Evolutionary conservation across 2,329 filamentous ascomycete genomes (phyloP), one percentile per base, ranked within the genome.

Genomic region (Furcasterigmium furcatum): DNA sequence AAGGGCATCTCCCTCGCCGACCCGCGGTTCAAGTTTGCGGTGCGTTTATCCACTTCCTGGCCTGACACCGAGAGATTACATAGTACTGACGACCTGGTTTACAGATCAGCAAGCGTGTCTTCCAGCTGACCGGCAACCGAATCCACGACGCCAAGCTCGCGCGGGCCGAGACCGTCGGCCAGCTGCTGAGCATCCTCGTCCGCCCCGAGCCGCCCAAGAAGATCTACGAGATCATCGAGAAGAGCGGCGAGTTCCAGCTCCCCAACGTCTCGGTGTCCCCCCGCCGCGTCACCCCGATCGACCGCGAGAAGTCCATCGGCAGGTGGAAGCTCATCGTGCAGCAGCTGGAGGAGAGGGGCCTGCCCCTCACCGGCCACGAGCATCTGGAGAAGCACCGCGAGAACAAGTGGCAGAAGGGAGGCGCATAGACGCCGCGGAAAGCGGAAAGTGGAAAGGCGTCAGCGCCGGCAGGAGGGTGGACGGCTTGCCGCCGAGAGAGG

Each of bases 281-380:
- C 21, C 76, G 76, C 53, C 83, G 84, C 56, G 71, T 88, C 48
- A 91, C 83, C 8, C 78, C 82, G 9, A 81, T 87, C 27, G 80
- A 92, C 62, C 82, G 81, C 62, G 87, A 92, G 66, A 81, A 78
- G 55, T 74, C 79, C 41, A 62, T 88, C 35, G 90, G 90, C 22
- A 75, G 88, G 57, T 88, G 85, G 80, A 94, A 94, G 79, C 65
- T 91, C 41, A 88, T 92, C 58, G 78, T 87, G 63, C 71, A 83
- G 58, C 85, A 89, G 65, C 71, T 92, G 51, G 67, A 67, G 58
- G 74, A 78, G 60, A 73, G 84, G 46, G 77, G 76, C 14, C 62
- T 91, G 53, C 80, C 84, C 8, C 67, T 81, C 14, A 71, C 68
- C 4, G 80, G 79, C 3, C 67, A 69, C 40, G 64, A 61, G 9